Conservation (phyloP, 257 asterid genomes). For the Buddleja alternifolia region DNA sequence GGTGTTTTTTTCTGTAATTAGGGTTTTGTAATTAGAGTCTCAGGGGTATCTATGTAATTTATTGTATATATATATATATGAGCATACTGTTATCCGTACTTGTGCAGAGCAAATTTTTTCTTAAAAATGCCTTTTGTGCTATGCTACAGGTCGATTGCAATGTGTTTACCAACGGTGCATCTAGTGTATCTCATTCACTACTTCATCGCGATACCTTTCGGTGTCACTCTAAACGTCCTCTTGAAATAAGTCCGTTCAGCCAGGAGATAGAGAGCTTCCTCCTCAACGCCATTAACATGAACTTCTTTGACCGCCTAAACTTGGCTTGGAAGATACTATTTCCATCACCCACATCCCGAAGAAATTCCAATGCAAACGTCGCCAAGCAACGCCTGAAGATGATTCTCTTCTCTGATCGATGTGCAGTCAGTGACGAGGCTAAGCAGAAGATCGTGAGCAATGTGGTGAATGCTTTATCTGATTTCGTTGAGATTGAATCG, state of each 20-base stretch:
- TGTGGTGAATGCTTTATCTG: conserved; percentile 74
- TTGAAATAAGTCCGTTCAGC: conserved; percentile 51
- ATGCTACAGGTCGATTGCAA: conserved; percentile 50
- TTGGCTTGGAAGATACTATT: conserved; percentile 96
- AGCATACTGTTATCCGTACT: neutral
- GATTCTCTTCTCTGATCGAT: conserved; percentile 80
- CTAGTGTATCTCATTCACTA: conserved; percentile 38
- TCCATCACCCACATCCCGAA: conserved; percentile 66
- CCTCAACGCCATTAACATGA: conserved; percentile 69
- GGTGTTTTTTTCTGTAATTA: too few species aligned
- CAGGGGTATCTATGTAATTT: too few species aligned
- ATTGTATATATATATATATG: too few species aligned
- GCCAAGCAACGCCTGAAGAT: conserved; percentile 83
- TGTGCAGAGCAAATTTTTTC: neutral
- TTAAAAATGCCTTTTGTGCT: conserved; percentile 1
- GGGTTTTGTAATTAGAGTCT: too few species aligned
- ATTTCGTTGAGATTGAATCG: conserved; percentile 81
- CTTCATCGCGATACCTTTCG: conserved; percentile 38
- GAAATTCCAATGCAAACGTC: conserved; percentile 77
- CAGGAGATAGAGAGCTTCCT: conserved; percentile 82
- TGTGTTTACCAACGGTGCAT: conserved; percentile 40
- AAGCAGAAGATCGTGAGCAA: conserved; percentile 78
- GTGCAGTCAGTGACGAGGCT: conserved; percentile 83
- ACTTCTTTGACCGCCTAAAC: conserved; percentile 78
- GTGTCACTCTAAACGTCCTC: conserved; percentile 59